Percentiles rank a stretch among this genome's conserved stretches.
phyloP scores from a whole-genome alignment of 768 basidiomycete species.

The Paxillus rubicundulus region DNA sequence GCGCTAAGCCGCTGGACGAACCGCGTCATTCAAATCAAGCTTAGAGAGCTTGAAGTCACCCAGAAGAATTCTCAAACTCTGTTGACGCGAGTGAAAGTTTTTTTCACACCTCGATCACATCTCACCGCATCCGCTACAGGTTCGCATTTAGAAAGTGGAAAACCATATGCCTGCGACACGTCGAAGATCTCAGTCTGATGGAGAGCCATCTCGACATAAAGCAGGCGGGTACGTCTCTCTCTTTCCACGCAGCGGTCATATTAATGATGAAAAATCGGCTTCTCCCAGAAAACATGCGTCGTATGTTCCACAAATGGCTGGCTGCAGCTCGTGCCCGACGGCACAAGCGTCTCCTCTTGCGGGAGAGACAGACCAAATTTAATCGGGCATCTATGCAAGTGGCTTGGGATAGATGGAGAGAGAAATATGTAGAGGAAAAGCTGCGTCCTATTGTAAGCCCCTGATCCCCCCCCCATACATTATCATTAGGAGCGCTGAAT shows the following conservation, averaged over 20 bases:
- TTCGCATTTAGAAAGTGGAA: slow-evolving; percentile 70
- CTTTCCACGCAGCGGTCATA: not conserved
- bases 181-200: slow-evolving; percentile 74
- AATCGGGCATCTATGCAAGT: slow-evolving; percentile 47
- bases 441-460: slow-evolving; percentile 61
- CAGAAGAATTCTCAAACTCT: slow-evolving; percentile 43
- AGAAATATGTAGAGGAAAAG: slow-evolving; percentile 61
- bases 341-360: slow-evolving; percentile 58
- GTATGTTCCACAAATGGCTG: slow-evolving; percentile 71
- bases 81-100: slow-evolving; percentile 32
- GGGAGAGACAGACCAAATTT: slow-evolving; percentile 62
- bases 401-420: slow-evolving; percentile 81
- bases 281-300: slow-evolving; percentile 58
- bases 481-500: slow-evolving; percentile 4
- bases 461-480: not conserved
- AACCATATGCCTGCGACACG: slow-evolving; percentile 54
- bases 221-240: slow-evolving; percentile 56
- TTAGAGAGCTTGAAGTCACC: slow-evolving; percentile 63
- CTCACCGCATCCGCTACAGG: slow-evolving; percentile 34
- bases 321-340: slow-evolving; percentile 54
- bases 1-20: slow-evolving; percentile 64
- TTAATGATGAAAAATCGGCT: not conserved
- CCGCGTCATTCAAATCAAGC: slow-evolving; percentile 69
- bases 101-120: slow-evolving; percentile 11
- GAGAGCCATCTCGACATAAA: slow-evolving; percentile 81